Evolutionary conservation across 176 grass and related monocot species (phyloP).

Genomic region (Ananas comosus): DNA sequence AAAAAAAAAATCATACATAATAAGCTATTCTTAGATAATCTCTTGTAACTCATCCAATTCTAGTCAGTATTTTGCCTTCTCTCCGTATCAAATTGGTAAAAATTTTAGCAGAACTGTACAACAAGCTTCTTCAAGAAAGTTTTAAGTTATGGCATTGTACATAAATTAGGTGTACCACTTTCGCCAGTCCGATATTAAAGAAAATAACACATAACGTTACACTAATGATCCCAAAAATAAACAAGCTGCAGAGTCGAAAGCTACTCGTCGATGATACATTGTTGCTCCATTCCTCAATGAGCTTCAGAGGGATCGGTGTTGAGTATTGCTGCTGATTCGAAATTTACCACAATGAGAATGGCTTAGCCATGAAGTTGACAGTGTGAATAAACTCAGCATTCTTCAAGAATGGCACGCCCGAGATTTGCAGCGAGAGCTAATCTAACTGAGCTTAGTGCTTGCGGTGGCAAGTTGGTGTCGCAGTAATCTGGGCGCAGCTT

Average conservation of each 20-base stretch:
- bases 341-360: neutral
- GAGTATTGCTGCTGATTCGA: neutral
- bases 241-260: neutral
- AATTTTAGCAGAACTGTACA: no score
- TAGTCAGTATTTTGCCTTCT: no score
- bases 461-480: constrained; percentile 38
- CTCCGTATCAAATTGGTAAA: no score
- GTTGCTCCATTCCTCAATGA: neutral
- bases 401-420: constrained; percentile 60
- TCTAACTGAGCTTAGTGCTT: constrained; percentile 50
- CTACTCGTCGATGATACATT: neutral
- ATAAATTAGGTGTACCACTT: neutral
- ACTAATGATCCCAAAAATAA: neutral
- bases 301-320: neutral
- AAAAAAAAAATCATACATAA: no score
- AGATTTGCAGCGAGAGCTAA: constrained; percentile 75
- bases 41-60: no score
- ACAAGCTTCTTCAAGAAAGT: neutral
- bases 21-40: no score
- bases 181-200: neutral
- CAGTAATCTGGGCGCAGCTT: constrained; percentile 61
- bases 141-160: neutral
- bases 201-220: neutral
- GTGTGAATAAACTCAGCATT: constrained; percentile 32
- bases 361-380: neutral